phyloP scores from a whole-genome alignment of 2,329 filamentous ascomycete genomes.

The Camillea tinctor region DNA sequence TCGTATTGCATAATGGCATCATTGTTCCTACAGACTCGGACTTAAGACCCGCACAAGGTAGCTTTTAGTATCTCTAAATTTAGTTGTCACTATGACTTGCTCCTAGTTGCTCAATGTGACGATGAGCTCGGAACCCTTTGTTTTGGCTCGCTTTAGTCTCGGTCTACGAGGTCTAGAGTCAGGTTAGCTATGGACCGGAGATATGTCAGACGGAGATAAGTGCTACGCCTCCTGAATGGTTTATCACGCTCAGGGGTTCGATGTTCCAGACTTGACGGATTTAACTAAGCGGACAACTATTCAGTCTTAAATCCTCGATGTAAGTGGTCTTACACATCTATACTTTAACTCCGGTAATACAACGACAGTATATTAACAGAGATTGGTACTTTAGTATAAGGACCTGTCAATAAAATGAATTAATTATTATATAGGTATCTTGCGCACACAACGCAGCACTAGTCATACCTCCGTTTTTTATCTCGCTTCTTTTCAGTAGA shows the following conservation, averaged over 20 bases:
- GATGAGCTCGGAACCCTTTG: not conserved
- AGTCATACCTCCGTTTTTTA: no score
- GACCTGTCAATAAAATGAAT: no score
- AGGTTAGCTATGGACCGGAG: not conserved
- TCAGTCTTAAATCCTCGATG: no score
- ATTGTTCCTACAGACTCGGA: not conserved
- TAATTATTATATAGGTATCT: no score
- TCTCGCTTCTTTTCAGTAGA: no score
- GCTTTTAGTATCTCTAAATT: not conserved
- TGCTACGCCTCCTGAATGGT: not conserved
- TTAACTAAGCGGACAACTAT: not conserved
- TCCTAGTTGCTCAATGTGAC: not conserved
- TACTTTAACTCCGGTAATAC: not conserved
- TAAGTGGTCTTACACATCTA: no score
- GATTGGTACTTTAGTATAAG: no score
- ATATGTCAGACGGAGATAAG: not conserved
- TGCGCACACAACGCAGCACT: no score
- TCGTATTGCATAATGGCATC: not conserved
- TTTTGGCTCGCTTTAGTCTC: not conserved
- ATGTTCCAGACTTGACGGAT: not conserved
- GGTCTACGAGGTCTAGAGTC: not conserved
- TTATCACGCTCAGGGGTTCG: not conserved
- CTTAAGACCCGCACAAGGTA: not conserved
- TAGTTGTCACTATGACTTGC: not conserved
- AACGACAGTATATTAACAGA: no score